Evolutionary conservation across 768 basidiomycete species (phyloP), one percentile per base, ranked within the genome.

Genomic region (Calocybe gangraenosa): DNA sequence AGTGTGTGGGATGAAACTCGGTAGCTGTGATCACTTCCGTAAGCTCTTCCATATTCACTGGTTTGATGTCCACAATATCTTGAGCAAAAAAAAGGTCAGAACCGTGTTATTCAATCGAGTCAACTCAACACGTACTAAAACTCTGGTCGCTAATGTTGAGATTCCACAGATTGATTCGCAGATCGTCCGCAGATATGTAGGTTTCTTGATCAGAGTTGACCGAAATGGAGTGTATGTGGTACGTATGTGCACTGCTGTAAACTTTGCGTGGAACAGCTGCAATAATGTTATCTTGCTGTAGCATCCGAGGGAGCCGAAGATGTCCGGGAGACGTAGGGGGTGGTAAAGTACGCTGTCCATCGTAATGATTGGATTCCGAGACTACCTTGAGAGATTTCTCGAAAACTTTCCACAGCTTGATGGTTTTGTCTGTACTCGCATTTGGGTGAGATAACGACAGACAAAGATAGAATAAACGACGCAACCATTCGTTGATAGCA

Each of bases 31-130:
- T 98, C 62, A 99, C 96, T 65, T 99, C 96, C 13, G 96, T 98
- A 44, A 99, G 76, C 65, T 99, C 96, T 63, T 99, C 96, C 96
- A 99, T 99, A 67, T 99, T 99, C 58, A 92, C 83, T 2, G 96
- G 96, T 64, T 99, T 99, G 80, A 99, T 98, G 66, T 99, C 96
- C 52, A 99, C 94, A 60, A 99, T 98, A 69, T 99, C 96, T 99
- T 22, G 9, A 10, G 18, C 18, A 25, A 28, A 28, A 6, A 28
- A 11, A 6, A 5, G 11, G 25, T 28, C 25, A 28, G 11, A 28
- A 5, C 25, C 25, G 11, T 11, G 25, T 28, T 28, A 6, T 28
- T 28, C 6, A 28, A 6, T 6, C 25, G 11, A 28, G 25, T 5
- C 6, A 11, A 11, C 25, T 28, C 18, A 6, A 15, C 28, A 78